Conservation (phyloP, 192 early-diverging fungal species). For the Lobosporangium transversale region DNA sequence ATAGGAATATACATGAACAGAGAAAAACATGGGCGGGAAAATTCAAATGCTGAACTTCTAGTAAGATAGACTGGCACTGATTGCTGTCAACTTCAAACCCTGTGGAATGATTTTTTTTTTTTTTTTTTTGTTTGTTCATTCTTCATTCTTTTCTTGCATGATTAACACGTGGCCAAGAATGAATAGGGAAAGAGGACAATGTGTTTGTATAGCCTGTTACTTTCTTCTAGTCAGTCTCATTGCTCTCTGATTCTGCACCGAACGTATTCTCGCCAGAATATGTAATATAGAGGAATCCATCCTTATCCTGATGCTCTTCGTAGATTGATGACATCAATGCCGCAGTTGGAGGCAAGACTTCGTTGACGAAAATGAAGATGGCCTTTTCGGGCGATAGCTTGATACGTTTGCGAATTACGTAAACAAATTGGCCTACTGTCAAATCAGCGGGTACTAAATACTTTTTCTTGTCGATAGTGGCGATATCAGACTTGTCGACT, state of each 20-base stretch:
- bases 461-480: constrained; percentile 98
- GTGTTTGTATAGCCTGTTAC: too few species aligned
- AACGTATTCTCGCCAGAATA: constrained; percentile 93
- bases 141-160: constrained; percentile 1
- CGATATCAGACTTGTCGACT: constrained; percentile 97
- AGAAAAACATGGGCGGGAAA: too few species aligned
- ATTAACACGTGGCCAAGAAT: background rate
- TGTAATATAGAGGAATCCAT: constrained; percentile 97
- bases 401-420: constrained; percentile 96
- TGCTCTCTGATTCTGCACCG: constrained; percentile 54
- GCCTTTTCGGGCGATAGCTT: constrained; percentile 97
- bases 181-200: background rate
- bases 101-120: too few species aligned
- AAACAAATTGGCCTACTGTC: constrained; percentile 98
- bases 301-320: constrained; percentile 97
- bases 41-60: background rate
- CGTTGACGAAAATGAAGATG: constrained; percentile 99
- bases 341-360: constrained; percentile 92
- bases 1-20: background rate
- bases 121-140: constrained; percentile 5
- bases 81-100: too few species aligned
- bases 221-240: constrained; percentile 26
- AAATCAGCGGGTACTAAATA: constrained; percentile 97
- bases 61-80: background rate
- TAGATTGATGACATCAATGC: constrained; percentile 95